Evolutionary conservation across 768 basidiomycete species (phyloP).

Genomic region (Tulasnella sp.): DNA sequence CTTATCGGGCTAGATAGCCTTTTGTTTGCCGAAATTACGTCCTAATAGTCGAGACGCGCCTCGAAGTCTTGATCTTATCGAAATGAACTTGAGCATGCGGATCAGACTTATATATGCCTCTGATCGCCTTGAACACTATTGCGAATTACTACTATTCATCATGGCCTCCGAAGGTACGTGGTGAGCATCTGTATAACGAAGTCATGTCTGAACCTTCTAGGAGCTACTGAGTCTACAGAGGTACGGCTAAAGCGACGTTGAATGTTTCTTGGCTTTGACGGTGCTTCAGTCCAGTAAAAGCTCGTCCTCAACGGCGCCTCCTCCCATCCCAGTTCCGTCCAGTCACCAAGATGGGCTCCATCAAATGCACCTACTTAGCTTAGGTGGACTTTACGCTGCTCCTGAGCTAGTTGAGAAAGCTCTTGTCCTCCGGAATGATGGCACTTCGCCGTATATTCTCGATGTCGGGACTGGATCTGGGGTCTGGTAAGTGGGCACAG

Average conservation of each 20-base stretch:
- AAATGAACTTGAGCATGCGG: neutral
- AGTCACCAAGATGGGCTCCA: neutral
- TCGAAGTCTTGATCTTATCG: neutral
- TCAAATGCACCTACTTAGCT: neutral
- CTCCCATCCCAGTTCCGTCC: neutral
- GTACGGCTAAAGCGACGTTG: no score
- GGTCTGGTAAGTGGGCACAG: neutral
- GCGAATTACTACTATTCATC: no score
- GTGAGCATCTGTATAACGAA: no score
- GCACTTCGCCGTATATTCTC: neutral
- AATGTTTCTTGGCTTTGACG: no score
- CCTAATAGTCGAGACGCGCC: no score
- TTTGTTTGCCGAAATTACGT: no score
- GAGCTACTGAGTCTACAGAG: no score
- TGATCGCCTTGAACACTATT: no score
- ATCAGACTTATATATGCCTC: neutral
- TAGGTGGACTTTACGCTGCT: neutral
- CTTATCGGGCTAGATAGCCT: no score
- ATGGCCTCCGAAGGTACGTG: no score
- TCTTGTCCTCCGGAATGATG: neutral
- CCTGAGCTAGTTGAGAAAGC: neutral
- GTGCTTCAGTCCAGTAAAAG: neutral
- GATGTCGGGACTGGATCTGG: neutral
- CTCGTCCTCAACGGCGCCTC: neutral
- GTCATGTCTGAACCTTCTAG: no score